These are phyloP conservation scores for Geotrichum restrictum DNA, from an alignment of 1,139 yeast species.

Conservation along the genomic window DNA sequence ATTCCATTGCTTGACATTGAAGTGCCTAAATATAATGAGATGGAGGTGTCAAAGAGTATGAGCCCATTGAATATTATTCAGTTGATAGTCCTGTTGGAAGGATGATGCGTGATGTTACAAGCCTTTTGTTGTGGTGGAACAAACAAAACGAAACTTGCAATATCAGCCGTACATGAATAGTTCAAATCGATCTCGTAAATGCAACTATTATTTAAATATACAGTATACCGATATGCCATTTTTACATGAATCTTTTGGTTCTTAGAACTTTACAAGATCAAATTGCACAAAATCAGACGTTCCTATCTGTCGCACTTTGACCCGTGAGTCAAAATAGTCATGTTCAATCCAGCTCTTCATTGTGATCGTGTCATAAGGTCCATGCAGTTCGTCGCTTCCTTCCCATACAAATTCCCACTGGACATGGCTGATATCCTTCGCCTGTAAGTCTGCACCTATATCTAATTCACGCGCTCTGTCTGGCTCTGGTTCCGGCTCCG, in stretches of 20 bases:
- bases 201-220: no score
- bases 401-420: conserved; percentile 64
- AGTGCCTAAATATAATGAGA: not conserved
- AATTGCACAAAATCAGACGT: conserved; percentile 11
- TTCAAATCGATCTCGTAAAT: no score
- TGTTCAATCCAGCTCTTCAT: conserved; percentile 57
- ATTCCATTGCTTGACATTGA: conserved; percentile 19
- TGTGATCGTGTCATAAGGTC: conserved; percentile 55
- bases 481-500: conserved; percentile 10
- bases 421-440: conserved; percentile 14
- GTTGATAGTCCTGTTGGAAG: no score
- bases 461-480: conserved; percentile 21
- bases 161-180: no score
- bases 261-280: conserved; percentile 5
- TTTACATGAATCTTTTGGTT: no score
- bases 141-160: no score
- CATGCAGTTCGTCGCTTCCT: conserved; percentile 50
- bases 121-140: no score
- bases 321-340: conserved; percentile 53
- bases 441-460: not conserved
- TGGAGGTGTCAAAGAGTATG: not conserved
- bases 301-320: conserved; percentile 44
- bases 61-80: no score
- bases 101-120: no score
- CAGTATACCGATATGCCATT: no score